A percentile compares a stretch with the other conserved stretches of the same genome.
These are phyloP conservation scores for Saccharomyces pastorianus DNA, from an alignment of 1,139 yeast genomes.

Conservation along the genomic window DNA sequence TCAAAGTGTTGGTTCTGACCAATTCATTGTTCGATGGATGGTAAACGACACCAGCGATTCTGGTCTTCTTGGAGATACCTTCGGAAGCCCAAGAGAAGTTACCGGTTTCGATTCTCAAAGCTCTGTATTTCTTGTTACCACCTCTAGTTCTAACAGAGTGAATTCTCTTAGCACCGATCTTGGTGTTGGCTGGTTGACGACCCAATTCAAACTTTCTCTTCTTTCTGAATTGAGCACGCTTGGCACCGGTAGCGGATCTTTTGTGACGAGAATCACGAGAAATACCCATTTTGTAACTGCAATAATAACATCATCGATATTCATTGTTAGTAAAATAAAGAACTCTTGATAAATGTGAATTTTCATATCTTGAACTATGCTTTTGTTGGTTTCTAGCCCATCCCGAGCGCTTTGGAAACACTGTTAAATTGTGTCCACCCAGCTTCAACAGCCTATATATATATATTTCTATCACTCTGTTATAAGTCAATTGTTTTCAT, in stretches of 20 bases:
- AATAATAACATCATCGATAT: background rate
- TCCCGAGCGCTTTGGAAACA: too few species aligned
- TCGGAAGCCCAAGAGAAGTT: constrained; percentile 99
- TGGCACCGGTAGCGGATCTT: constrained; percentile 99
- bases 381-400: background rate
- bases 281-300: constrained; percentile 77
- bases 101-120: constrained; percentile 98
- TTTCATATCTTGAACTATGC: background rate
- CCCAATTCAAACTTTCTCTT: constrained; percentile 99
- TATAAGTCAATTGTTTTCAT: background rate
- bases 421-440: background rate
- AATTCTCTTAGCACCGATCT: constrained; percentile 97
- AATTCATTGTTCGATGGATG: constrained; percentile 99
- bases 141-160: constrained; percentile 99
- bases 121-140: constrained; percentile 99
- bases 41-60: constrained; percentile 95
- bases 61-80: constrained; percentile 97
- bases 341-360: background rate
- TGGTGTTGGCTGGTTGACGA: constrained; percentile 99
- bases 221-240: constrained; percentile 99
- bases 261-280: constrained; percentile 99
- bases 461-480: too few species aligned
- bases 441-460: too few species aligned
- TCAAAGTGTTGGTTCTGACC: constrained; percentile 98
- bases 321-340: background rate